A percentile compares a stretch with the other conserved stretches of the same genome.
Conservation (phyloP, 2,329 filamentous ascomycete species). For the Trichoderma hamatum region DNA sequence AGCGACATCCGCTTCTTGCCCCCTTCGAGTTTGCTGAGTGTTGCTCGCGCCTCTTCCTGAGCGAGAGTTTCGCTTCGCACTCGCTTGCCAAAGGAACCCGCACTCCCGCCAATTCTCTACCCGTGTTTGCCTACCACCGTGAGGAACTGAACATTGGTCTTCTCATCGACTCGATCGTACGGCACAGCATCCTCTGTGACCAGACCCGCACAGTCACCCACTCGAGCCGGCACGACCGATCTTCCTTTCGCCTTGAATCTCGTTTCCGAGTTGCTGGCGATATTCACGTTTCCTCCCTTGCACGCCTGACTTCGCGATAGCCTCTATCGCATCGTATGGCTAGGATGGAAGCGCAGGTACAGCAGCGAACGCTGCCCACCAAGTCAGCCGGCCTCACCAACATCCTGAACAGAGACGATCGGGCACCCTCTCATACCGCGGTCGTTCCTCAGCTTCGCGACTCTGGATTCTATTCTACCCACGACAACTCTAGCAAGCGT, state of each 20-base stretch:
- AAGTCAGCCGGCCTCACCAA: conserved; percentile 45
- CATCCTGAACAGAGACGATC: conserved; percentile 45
- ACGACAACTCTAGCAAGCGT: conserved; percentile 50
- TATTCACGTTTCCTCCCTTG: neutral
- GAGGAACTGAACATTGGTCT: conserved; percentile 19
- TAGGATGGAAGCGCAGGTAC: conserved; percentile 31
- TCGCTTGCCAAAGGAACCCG: conserved; percentile 19
- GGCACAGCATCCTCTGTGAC: neutral
- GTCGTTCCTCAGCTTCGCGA: conserved; percentile 43
- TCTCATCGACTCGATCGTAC: conserved; percentile 21
- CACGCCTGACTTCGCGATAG: neutral
- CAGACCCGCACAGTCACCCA: conserved; percentile 1
- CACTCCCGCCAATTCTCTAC: conserved; percentile 23
- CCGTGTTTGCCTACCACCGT: conserved; percentile 23
- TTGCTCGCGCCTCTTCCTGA: conserved; percentile 25
- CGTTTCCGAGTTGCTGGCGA: neutral
- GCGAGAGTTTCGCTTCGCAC: conserved; percentile 26
- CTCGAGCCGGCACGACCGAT: conserved; percentile 15
- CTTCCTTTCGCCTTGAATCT: neutral
- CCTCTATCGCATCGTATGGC: neutral
- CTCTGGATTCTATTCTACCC: conserved; percentile 50
- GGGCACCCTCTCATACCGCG: conserved; percentile 34
- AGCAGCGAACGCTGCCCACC: conserved; percentile 30
- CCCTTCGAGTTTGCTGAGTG: conserved; percentile 8
- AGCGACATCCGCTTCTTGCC: conserved; percentile 5